Evolutionary conservation across 169 alveolate genomes (phyloP).

Genomic region (Miamiensis avidus): DNA sequence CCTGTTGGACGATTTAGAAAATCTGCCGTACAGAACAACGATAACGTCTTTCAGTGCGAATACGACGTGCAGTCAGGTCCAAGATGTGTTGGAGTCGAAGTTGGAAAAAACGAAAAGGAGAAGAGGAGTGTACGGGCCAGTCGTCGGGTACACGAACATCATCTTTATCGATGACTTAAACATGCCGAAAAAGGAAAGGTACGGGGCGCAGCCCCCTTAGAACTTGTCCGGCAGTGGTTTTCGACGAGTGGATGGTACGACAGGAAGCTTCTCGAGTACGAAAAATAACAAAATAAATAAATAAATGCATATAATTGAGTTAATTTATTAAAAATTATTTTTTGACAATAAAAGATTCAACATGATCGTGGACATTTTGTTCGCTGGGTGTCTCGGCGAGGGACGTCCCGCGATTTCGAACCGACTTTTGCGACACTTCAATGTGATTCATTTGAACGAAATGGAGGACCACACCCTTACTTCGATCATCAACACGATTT

Average conservation of each 20-base stretch:
- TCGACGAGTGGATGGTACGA: slow-evolving; percentile 71
- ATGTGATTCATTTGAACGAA: slow-evolving; percentile 48
- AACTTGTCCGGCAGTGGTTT: slow-evolving; percentile 63
- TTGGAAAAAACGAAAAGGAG: slow-evolving; percentile 64
- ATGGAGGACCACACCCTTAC: slow-evolving; percentile 48
- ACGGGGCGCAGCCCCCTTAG: slow-evolving; percentile 78
- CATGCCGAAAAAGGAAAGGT: slow-evolving; percentile 72
- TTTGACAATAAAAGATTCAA: slow-evolving; percentile 74
- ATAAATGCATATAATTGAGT: neutral
- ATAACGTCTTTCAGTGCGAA: slow-evolving; percentile 66
- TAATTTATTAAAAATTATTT: neutral
- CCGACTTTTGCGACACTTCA: slow-evolving; percentile 62
- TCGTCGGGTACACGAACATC: slow-evolving; percentile 49
- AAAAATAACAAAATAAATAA: slow-evolving; percentile 1
- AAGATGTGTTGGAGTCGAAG: slow-evolving; percentile 58
- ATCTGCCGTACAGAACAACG: slow-evolving; percentile 58
- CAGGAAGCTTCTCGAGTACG: slow-evolving; percentile 52
- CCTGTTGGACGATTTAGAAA: slow-evolving; percentile 57
- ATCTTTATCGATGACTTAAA: slow-evolving; percentile 72
- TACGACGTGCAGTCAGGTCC: slow-evolving; percentile 54
- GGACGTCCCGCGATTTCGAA: slow-evolving; percentile 63
- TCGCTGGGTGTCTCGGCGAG: slow-evolving; percentile 64
- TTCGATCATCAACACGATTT: slow-evolving; percentile 47
- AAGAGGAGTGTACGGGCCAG: slow-evolving; percentile 75
- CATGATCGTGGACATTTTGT: slow-evolving; percentile 39